Base-by-base conservation (phyloP, 2,329 filamentous ascomycete species). In the Nigrospora oryzae region DNA sequence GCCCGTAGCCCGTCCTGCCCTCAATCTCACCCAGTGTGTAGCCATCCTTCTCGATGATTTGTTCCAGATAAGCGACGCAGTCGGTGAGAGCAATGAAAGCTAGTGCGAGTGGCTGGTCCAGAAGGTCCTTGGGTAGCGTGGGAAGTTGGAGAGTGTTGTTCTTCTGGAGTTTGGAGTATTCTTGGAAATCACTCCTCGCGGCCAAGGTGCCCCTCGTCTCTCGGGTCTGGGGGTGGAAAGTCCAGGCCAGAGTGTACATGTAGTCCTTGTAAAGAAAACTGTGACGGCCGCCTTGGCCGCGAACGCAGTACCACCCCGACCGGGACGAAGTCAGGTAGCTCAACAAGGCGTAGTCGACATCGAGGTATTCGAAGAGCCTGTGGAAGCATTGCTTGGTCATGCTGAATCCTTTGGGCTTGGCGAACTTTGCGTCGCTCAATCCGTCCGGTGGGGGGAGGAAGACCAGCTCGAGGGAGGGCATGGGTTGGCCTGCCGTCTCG, bases 261-360 rank as follows among this genome's bases (percentile, higher is more conserved):
- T 50, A 48, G 32, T 50, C 48, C 35, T 50, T 50, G 15, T 43
- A 42, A 17, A 50, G 45, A 35, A 50, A 48, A 33, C 38, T 48
- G 32, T 48, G 38, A 23, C 36, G 16, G 2, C 35, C 31, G 6
- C 45, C 16, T 0, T 19, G 32, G 10, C 36, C 36, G 1, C 39
- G 11, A 2, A 48, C 41, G n/a, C 4, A 32, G 28, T 50, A 46
- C 48, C 48, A 50, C 11, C 48, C 48, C 11, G 48, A 44, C 11
- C 48, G 40, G 2, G 48, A 47, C 10, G 48, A 50, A 11, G 43
- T 3, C 10, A 48, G 43, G 13, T 48, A 49, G 3, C 40, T 39
- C 3, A 45, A 14, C n/a, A 49, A 14, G 0, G 48, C 42, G 5
- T 40, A 3, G 16, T 49, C 48, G 7, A 49, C 30, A n/a, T 35